These are phyloP conservation scores for Bryoglossum gracile DNA, from an alignment of 495 filamentous ascomycete species.

Conservation along the genomic window DNA sequence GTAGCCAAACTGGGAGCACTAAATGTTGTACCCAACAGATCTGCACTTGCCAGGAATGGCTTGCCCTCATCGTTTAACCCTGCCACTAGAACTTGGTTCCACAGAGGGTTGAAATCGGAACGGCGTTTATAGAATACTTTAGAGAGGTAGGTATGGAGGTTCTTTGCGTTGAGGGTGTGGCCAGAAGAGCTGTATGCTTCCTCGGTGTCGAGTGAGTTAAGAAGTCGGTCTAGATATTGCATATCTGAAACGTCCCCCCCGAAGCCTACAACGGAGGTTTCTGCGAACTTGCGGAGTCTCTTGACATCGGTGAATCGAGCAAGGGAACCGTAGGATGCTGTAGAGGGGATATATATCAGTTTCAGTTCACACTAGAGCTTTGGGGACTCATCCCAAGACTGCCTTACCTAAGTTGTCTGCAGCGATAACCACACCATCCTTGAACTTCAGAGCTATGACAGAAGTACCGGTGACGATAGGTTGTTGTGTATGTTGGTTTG, in stretches of 20 bases:
- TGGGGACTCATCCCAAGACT: too few species aligned
- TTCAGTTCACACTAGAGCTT: neutral
- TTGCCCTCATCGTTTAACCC: conserved; percentile 72
- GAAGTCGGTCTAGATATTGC: conserved; percentile 91
- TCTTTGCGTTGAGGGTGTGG: conserved; percentile 69
- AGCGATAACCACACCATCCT: conserved; percentile 90
- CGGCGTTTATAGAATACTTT: conserved; percentile 94
- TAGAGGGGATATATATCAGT: conserved; percentile 10
- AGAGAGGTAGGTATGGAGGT: conserved; percentile 89
- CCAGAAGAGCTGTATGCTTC: conserved; percentile 62
- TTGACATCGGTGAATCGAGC: conserved; percentile 95
- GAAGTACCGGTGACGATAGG: conserved; percentile 95
- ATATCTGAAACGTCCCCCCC: conserved; percentile 96
- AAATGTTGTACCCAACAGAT: conserved; percentile 91
- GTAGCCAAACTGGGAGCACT: conserved; percentile 80
- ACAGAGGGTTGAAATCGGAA: conserved; percentile 91
- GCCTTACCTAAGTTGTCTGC: conserved; percentile 92
- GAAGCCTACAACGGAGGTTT: conserved; percentile 72
- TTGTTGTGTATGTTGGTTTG: conserved; percentile 79
- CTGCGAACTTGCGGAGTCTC: conserved; percentile 74
- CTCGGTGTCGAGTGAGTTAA: conserved; percentile 75
- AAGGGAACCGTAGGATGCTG: conserved; percentile 95
- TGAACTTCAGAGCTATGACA: conserved; percentile 89
- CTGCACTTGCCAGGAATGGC: conserved; percentile 84
- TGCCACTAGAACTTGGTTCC: conserved; percentile 89